These are phyloP conservation scores for Epichloe typhina DNA, from an alignment of 2,329 filamentous ascomycete species.

Conservation along the genomic window DNA sequence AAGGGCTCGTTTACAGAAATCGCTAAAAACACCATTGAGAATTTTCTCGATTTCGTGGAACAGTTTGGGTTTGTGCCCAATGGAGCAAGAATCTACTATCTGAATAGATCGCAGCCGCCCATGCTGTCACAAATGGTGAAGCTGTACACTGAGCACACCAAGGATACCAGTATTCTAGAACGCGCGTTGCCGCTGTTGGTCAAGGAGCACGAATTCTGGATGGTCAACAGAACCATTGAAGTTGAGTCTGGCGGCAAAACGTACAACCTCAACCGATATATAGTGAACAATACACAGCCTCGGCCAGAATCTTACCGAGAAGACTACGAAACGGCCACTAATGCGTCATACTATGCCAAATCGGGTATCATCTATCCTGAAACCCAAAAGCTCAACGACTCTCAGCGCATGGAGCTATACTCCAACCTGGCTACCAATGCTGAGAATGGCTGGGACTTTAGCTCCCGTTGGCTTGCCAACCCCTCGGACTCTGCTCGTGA, in stretches of 20 bases:
- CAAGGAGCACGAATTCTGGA: slow-evolving; percentile 51
- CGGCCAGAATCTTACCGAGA: slow-evolving; percentile 55
- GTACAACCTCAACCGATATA: slow-evolving; percentile 44
- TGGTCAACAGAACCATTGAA: slow-evolving; percentile 43
- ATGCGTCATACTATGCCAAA: slow-evolving; percentile 45
- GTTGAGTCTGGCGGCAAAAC: slow-evolving; percentile 32
- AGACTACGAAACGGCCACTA: slow-evolving; percentile 53
- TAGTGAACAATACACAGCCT: slow-evolving; percentile 50
- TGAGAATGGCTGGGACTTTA: slow-evolving; percentile 55
- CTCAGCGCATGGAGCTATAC: slow-evolving; percentile 40
- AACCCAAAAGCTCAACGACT: slow-evolving; percentile 33
- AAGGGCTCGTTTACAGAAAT: slow-evolving; percentile 50
- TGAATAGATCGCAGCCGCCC: slow-evolving; percentile 56
- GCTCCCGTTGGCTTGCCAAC: slow-evolving; percentile 41
- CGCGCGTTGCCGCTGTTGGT: slow-evolving; percentile 49
- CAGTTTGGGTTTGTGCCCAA: slow-evolving; percentile 54
- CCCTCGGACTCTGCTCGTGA: slow-evolving; percentile 45
- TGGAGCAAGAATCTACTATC: slow-evolving; percentile 52
- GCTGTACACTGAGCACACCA: slow-evolving; percentile 49
- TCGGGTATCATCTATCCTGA: slow-evolving; percentile 47
- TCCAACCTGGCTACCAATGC: slow-evolving; percentile 51
- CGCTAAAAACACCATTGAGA: slow-evolving; percentile 54
- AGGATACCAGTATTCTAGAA: slow-evolving; percentile 46
- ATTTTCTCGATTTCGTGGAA: slow-evolving; percentile 55
- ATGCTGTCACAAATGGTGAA: slow-evolving; percentile 54